phyloP scores from a whole-genome alignment of 306 rosid genomes.

The Ormosia emarginata region DNA sequence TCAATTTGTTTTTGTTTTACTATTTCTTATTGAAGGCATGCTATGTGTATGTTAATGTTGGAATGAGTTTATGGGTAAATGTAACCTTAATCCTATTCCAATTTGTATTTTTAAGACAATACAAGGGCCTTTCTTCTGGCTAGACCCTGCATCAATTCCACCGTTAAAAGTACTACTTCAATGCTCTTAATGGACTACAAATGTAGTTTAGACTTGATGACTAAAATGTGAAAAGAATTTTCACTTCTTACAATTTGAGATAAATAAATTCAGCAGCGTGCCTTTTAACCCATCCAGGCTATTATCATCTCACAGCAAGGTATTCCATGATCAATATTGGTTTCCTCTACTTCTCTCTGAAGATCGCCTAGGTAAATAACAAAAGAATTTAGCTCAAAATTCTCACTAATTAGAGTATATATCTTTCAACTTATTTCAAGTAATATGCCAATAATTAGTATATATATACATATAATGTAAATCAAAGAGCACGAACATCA shows the following conservation, averaged over 20 bases:
- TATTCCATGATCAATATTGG: background rate
- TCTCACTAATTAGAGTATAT: background rate
- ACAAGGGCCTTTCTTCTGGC: background rate
- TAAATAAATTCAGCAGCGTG: background rate
- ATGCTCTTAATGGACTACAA: background rate
- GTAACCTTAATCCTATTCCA: background rate
- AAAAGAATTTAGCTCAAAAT: background rate
- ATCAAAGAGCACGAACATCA: background rate
- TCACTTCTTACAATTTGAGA: background rate
- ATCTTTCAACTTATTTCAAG: constrained; percentile 17
- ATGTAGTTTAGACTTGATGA: background rate
- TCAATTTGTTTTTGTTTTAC: background rate
- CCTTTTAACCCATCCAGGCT: background rate
- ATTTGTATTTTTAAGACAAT: background rate
- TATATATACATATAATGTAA: constrained; percentile 19
- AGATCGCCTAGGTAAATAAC: background rate
- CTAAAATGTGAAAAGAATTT: background rate
- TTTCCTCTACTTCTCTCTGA: background rate
- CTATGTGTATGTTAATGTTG: background rate
- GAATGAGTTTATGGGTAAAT: background rate
- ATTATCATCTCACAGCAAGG: background rate
- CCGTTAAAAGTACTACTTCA: no score
- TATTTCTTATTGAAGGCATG: background rate
- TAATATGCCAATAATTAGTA: background rate
- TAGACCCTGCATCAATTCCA: no score